Evolutionary conservation across 805 yeast genomes (phyloP), one percentile per base, ranked within the genome.

Genomic region (Sungouiozyma ichnusensis): DNA sequence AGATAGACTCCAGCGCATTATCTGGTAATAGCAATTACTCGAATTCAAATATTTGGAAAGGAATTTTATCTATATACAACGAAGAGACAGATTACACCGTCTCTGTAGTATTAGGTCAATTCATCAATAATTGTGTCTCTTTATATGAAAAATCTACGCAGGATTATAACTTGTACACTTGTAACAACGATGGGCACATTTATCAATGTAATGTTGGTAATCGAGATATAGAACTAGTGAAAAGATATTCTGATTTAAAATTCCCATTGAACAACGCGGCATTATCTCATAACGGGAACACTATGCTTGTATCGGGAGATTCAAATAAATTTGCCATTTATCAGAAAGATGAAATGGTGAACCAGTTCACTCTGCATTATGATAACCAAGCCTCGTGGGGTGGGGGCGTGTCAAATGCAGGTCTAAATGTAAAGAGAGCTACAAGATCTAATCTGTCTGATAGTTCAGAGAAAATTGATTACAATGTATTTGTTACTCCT

Each of bases 101-200:
- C 36, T 73, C 80, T 2, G 68, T 75, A 20, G 74, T 74, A 41
- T 63, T 86, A 41, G 96, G 97, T 0, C 82, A 82, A 29, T 76
- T 79, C 63, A 86, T 88, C 52, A 87, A 86, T 60, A 87, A 87
- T 60, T 76, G 85, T 38, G 94, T 86, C 20, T 63, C 78, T 0
- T 53, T 81, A 20, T 65, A 73, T 53, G 70, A 67, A 43, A 46
- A 58, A 13, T 55, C 73, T 3, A 65, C 68, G 17, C 58, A 65
- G 9, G 67, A 69, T 35, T 79, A 71, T 55, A 66, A 69, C 36
- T 73, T 88, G 1, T 72, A 76, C 46, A 75, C 85, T 17, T 87
- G 96, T 61, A 88, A 87, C 58, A 88, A 88, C 58, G 97, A 88
- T 59, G 73, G 77, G 35, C 67, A 74, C 41, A 64, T 87, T 39